Evolutionary conservation across 148 eudicot species (phyloP), one percentile per base, ranked within the genome.

Genomic region (Silene uniflora): DNA sequence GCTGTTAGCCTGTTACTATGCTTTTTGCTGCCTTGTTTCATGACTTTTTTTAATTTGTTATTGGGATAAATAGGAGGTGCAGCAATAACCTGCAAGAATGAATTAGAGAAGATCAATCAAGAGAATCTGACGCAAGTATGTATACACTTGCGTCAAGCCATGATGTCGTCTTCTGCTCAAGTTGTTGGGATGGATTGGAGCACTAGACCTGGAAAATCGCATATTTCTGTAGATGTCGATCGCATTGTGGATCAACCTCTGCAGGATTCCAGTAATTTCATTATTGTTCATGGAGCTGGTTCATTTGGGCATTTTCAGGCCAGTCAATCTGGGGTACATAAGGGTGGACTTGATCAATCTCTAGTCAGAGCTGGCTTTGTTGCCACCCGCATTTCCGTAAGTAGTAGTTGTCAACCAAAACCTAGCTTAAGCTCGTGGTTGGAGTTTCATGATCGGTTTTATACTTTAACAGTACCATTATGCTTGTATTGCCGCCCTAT

Each of bases 291-390:
- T 71, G 99, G 99, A 72, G 99, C 99, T 83, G 99, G 99, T 65
- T 95, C 98, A 63, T 95, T 95, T 85, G 98, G 98, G 65, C 98
- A 95, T 78, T 95, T 95, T 79, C 98, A 95, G 84, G 97, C 98
- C 76, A 95, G 98, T 88, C 92, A 87, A 80, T 95, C 98, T n/a
- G 91, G 96, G 67, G 98, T 90, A 58, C 98, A 95, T 82, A 91
- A 85, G 81, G 98, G 98, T 58, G 93, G 97, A 75, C 68, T 95
- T 39, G 67, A 81, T 76, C 85, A 65, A 49, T 81, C 89, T 76
- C 91, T 95, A 80, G 98, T 92, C 79, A 92, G 89, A 85, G 90
- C 98, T 71, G 98, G 98, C 62, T 95, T 95, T 85, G 98, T 95
- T 74, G 97, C 98, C 10, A 95, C 98, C 55, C 91, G 98, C 71